Conservation (phyloP, 306 rosid genomes). For the Acacia acuminata region DNA sequence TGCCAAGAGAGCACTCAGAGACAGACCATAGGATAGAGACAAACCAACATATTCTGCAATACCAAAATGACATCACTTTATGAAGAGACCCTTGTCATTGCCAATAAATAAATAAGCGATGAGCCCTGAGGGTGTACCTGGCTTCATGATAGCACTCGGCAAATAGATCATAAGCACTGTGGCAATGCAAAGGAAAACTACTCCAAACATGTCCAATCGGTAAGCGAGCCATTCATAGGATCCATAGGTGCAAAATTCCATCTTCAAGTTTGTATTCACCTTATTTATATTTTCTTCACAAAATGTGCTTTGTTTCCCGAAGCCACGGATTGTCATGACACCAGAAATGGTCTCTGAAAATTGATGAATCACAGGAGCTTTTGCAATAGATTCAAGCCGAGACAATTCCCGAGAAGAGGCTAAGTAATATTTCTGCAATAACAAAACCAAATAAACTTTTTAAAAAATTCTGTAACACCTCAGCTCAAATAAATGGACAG, state of each 20-base stretch:
- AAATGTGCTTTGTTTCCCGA: background rate
- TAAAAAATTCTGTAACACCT: background rate
- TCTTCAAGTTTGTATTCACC: background rate
- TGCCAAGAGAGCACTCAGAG: background rate
- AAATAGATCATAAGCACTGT: background rate
- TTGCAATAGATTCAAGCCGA: background rate
- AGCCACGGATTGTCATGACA: slow-evolving; percentile 1
- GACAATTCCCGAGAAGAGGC: background rate
- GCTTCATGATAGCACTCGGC: background rate
- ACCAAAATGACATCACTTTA: background rate
- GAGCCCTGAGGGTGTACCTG: background rate
- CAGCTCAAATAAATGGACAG: background rate
- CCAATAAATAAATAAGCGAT: background rate
- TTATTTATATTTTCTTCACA: background rate
- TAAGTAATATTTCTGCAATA: background rate
- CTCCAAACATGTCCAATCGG: background rate
- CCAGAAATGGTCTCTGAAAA: slow-evolving; percentile 5
- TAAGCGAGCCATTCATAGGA: background rate
- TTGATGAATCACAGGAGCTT: background rate
- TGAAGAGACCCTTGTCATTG: background rate
- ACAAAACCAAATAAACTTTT: background rate
- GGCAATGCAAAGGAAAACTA: background rate
- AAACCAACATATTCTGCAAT: background rate
- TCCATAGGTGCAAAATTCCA: background rate
- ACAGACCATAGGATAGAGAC: background rate